Conservation (phyloP, 2,329 filamentous ascomycete genomes). For the Ascocoryne sarcoides region DNA sequence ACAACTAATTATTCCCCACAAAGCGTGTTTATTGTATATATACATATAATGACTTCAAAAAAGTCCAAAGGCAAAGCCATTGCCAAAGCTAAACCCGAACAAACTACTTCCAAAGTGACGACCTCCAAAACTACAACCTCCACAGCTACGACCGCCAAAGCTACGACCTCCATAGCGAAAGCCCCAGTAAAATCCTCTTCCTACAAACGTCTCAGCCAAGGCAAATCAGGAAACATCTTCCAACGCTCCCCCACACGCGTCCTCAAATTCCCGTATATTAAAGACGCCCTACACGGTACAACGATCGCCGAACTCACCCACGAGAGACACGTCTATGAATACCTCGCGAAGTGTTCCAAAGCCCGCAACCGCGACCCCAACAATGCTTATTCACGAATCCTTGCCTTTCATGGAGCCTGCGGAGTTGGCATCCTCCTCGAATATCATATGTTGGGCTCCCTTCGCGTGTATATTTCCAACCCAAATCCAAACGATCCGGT, state of each 20-base stretch:
- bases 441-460: background rate
- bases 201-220: background rate
- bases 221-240: background rate
- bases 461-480: background rate
- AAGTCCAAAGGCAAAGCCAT: too few relatives aligned
- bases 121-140: too few relatives aligned
- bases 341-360: background rate
- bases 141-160: too few relatives aligned
- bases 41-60: too few relatives aligned
- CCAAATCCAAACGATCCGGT: background rate
- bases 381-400: background rate
- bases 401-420: background rate
- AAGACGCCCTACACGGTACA: background rate
- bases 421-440: background rate
- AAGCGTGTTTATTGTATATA: too few relatives aligned
- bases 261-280: background rate
- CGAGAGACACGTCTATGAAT: background rate
- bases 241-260: background rate
- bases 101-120: too few relatives aligned
- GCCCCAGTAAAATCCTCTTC: background rate
- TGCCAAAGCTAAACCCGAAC: too few relatives aligned
- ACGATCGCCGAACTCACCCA: background rate
- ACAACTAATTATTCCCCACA: too few relatives aligned
- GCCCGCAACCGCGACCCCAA: background rate
- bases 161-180: too few relatives aligned